phyloP scores from a whole-genome alignment of 768 basidiomycete genomes.

The Tricholoma sp. region DNA sequence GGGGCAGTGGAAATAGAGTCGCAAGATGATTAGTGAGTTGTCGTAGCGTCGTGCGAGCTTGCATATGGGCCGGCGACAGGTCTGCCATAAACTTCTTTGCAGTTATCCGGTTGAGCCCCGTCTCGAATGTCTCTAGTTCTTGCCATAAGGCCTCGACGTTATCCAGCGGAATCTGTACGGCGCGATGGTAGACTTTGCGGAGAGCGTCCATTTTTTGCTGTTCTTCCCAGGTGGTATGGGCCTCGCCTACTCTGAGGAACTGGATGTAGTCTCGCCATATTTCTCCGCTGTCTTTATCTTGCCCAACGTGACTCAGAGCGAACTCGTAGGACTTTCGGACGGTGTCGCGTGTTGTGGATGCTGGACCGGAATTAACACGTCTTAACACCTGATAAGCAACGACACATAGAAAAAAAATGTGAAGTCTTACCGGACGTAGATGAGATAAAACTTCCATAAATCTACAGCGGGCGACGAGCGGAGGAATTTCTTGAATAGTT shows the following conservation, averaged over 20 bases:
- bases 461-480: constrained; percentile 83
- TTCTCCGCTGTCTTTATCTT: constrained; percentile 87
- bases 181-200: constrained; percentile 88
- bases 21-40: constrained; percentile 70
- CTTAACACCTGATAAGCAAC: constrained; percentile 25
- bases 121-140: constrained; percentile 91
- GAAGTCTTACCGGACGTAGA: constrained; percentile 75
- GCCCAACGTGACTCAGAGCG: constrained; percentile 81
- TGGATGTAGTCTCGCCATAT: constrained; percentile 95
- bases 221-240: constrained; percentile 88
- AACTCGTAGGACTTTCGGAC: constrained; percentile 92
- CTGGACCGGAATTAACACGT: constrained; percentile 61
- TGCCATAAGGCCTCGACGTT: constrained; percentile 93
- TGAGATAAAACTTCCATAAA: constrained; percentile 90
- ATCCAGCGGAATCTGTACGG: constrained; percentile 90
- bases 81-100: constrained; percentile 96
- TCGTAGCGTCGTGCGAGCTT: constrained; percentile 84
- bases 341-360: constrained; percentile 63
- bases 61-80: constrained; percentile 91
- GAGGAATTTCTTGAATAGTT: constrained; percentile 85
- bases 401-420: constrained; percentile 1
- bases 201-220: constrained; percentile 94
- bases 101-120: constrained; percentile 81
- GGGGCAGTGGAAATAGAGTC: constrained; percentile 43
- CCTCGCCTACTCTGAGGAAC: constrained; percentile 76